Conservation (phyloP, 1,284 basidiomycete genomes). For the Ganoderma resinaceum region DNA sequence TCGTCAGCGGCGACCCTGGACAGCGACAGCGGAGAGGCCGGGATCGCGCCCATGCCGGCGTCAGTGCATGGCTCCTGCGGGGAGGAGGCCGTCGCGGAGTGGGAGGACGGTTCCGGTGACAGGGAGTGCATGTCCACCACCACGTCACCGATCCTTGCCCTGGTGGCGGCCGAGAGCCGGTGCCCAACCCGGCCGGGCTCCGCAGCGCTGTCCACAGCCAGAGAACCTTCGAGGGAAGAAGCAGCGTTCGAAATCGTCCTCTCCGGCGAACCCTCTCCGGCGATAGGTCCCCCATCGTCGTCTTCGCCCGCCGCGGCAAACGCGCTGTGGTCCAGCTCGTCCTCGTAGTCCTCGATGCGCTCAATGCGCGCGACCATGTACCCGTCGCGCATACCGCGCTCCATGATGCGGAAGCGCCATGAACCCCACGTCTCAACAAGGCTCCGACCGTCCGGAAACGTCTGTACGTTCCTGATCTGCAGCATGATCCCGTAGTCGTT, state of each 20-base stretch:
- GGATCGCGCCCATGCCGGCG: constrained; percentile 20
- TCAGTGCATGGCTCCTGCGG: constrained; percentile 5
- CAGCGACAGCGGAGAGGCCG: constrained; percentile 8
- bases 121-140: constrained; percentile 1
- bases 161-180: constrained; percentile 45
- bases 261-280: background rate
- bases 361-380: constrained; percentile 90
- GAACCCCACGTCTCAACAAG: constrained; percentile 89
- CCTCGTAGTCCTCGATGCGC: constrained; percentile 62
- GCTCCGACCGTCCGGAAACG: constrained; percentile 89
- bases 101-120: constrained; percentile 21
- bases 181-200: constrained; percentile 2
- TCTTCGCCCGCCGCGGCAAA: constrained; percentile 44
- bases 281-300: background rate
- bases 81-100: constrained; percentile 16
- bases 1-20: constrained; percentile 5
- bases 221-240: constrained; percentile 1
- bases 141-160: constrained; percentile 49
- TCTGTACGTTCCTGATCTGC: constrained; percentile 86
- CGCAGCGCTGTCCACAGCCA: constrained; percentile 3
- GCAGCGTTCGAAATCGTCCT: background rate
- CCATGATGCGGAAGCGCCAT: constrained; percentile 86
- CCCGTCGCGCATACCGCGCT: constrained; percentile 84
- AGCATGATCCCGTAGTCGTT: constrained; percentile 93
- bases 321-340: constrained; percentile 58